These are phyloP conservation scores for Solanum corneliomulleri DNA, from an alignment of 257 asterid species.

Conservation along the genomic window DNA sequence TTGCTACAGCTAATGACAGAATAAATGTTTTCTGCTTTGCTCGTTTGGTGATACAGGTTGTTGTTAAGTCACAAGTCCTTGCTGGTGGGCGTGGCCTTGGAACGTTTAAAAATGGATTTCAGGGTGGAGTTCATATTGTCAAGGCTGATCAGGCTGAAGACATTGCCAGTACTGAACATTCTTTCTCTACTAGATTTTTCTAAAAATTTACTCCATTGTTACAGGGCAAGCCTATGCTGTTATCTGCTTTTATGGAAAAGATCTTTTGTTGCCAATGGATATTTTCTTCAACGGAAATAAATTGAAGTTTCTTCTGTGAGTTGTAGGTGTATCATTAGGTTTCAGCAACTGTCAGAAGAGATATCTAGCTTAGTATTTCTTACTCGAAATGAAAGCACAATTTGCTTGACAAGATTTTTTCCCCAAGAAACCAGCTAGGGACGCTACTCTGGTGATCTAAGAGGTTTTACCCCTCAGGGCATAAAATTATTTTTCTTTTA, in stretches of 20 bases:
- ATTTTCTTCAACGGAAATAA: neutral
- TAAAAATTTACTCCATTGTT: neutral
- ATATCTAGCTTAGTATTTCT: neutral
- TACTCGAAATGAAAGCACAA: neutral
- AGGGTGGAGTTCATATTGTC: constrained; percentile 92
- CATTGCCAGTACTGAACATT: constrained; percentile 49
- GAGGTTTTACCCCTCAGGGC: neutral
- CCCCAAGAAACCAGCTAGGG: neutral
- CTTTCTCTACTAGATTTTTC: neutral
- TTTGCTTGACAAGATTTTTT: neutral
- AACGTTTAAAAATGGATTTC: constrained; percentile 81
- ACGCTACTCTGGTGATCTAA: neutral
- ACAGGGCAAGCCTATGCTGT: neutral
- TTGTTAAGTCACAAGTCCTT: constrained; percentile 90
- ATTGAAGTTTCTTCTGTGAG: neutral
- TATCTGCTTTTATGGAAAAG: neutral
- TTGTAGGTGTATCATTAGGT: neutral
- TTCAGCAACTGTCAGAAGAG: neutral
- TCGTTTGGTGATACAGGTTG: constrained; percentile 37
- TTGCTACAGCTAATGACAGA: neutral
- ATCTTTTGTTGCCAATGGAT: neutral
- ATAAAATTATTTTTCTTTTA: neutral
- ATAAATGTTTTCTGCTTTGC: neutral
- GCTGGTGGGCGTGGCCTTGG: constrained; percentile 95
- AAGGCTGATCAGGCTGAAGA: constrained; percentile 70